phyloP scores from a whole-genome alignment of 23 red algal genomes.

The Chondrus crispus region DNA sequence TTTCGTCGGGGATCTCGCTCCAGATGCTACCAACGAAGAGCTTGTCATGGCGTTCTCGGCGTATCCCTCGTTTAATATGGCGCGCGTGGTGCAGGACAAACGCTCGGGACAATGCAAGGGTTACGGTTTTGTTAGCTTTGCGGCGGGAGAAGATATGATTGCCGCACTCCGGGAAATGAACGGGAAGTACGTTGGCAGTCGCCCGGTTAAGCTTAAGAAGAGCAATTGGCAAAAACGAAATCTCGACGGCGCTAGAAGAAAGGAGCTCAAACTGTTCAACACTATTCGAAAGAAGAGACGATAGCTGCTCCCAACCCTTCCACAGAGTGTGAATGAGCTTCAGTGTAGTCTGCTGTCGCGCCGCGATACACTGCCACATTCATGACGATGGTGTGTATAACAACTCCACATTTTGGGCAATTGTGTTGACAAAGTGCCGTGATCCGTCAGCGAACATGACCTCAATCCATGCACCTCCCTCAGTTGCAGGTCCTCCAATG shows the following conservation, averaged over 20 bases:
- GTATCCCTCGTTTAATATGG: constrained; percentile 64
- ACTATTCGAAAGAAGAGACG: constrained; percentile 17
- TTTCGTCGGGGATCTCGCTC: constrained; percentile 87
- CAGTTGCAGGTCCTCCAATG: too few relatives aligned
- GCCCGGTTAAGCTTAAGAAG: constrained; percentile 74
- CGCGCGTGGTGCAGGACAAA: constrained; percentile 66
- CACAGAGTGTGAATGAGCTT: too few relatives aligned
- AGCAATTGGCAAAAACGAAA: constrained; percentile 77
- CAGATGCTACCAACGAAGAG: constrained; percentile 72
- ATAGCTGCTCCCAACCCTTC: neutral
- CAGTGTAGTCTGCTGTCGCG: too few relatives aligned
- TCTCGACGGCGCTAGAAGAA: constrained; percentile 41
- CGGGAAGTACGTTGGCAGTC: constrained; percentile 82
- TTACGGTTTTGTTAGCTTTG: constrained; percentile 85
- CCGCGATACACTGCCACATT: too few relatives aligned
- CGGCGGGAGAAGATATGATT: constrained; percentile 59
- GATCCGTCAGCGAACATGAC: too few relatives aligned
- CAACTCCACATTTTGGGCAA: too few relatives aligned
- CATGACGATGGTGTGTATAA: too few relatives aligned
- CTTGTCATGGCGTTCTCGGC: constrained; percentile 51
- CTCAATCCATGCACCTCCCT: too few relatives aligned
- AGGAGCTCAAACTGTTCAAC: constrained; percentile 57
- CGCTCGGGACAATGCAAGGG: constrained; percentile 64
- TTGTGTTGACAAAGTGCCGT: too few relatives aligned
- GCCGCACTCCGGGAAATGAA: constrained; percentile 80